Percentiles rank a stretch among this genome's conserved stretches.
Evolutionary conservation across 225 moss, liverwort and hornwort species (phyloP).

Genomic region (Bryum argenteum): DNA sequence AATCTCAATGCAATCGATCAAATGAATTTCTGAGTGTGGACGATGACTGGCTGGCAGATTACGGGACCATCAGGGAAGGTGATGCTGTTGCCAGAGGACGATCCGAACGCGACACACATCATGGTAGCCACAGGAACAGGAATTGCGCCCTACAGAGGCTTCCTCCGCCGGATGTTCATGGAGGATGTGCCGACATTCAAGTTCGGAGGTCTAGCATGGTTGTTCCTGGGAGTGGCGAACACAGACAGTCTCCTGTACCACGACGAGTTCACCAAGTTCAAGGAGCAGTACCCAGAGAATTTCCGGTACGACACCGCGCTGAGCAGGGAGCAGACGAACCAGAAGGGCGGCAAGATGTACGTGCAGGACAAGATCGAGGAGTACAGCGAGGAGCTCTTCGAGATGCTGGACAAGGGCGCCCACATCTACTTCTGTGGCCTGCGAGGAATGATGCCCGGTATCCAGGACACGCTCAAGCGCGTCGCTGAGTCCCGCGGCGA

Average conservation of each 20-base stretch:
- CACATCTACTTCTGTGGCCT: conserved; percentile 95
- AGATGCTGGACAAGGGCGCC: conserved; percentile 80
- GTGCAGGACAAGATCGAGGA: conserved; percentile 99
- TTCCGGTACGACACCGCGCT: conserved; percentile 87
- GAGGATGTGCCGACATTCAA: conserved; percentile 79
- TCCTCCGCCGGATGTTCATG: conserved; percentile 91
- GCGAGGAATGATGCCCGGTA: conserved; percentile 95
- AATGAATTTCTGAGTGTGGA: too few relatives aligned
- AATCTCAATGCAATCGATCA: too few relatives aligned
- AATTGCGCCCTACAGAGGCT: conserved; percentile 93
- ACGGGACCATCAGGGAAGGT: conserved; percentile 10
- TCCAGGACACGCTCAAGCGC: conserved; percentile 76
- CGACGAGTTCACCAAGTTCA: conserved; percentile 70
- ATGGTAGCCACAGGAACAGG: conserved; percentile 99
- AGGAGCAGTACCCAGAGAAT: conserved; percentile 68
- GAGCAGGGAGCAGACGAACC: conserved; percentile 86
- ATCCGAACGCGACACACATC: conserved; percentile 81
- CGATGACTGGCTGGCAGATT: neutral
- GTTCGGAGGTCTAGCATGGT: conserved; percentile 93
- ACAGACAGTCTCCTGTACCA: conserved; percentile 79
- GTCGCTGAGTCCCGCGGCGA: conserved; percentile 74
- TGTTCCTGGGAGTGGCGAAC: conserved; percentile 96
- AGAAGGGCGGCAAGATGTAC: conserved; percentile 86
- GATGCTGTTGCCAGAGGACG: conserved; percentile 61
- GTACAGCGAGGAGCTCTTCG: conserved; percentile 81